These are phyloP conservation scores for Lentinula aciculospora DNA, from an alignment of 768 basidiomycete species.

Conservation along the genomic window DNA sequence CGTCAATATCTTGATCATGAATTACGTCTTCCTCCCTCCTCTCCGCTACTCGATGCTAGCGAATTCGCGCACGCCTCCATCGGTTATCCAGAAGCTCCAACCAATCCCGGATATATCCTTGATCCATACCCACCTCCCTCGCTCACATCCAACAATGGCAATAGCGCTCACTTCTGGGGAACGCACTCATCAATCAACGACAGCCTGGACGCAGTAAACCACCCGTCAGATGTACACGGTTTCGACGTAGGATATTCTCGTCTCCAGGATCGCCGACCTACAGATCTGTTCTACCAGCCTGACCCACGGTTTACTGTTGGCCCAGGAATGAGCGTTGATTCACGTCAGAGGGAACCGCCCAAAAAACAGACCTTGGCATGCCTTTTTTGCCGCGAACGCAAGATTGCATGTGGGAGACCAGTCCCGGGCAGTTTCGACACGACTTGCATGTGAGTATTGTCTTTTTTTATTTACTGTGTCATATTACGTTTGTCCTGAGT, in stretches of 20 bases:
- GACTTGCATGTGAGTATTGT: not conserved
- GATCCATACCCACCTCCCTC: not conserved
- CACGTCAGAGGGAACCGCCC: not conserved
- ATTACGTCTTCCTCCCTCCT: not conserved
- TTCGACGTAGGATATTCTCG: not conserved
- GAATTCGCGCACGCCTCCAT: not conserved
- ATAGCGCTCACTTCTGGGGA: not conserved
- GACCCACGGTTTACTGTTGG: not conserved
- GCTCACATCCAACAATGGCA: not conserved
- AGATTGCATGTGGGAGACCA: not conserved
- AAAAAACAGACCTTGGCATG: conserved; percentile 3
- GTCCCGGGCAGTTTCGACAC: not conserved
- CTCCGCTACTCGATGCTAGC: not conserved
- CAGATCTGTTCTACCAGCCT: not conserved
- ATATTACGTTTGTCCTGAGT: not conserved
- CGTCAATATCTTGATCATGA: not conserved
- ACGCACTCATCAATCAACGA: not conserved
- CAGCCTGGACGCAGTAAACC: no score
- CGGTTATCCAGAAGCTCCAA: not conserved
- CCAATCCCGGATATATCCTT: not conserved
- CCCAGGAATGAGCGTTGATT: not conserved
- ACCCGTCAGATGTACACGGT: not conserved
- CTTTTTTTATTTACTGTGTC: not conserved
- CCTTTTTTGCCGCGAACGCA: conserved; percentile 2
- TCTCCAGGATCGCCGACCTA: not conserved